Evolutionary conservation across 1,284 basidiomycete genomes (phyloP), one percentile per base, ranked within the genome.

Genomic region (Lentinus polychrous): DNA sequence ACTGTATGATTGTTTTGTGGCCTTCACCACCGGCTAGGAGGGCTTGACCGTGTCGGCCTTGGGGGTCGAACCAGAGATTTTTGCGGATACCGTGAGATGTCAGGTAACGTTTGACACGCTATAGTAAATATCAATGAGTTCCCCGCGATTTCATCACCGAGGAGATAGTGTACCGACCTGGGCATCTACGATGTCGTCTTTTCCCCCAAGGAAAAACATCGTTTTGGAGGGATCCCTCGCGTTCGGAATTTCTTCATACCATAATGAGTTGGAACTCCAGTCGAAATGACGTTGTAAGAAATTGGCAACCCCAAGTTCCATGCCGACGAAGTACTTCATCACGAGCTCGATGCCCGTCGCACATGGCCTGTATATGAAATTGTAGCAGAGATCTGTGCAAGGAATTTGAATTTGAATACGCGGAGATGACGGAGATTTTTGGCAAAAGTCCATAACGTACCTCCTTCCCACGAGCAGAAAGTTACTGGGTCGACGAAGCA

Each of bases 391-490:
- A 64, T 93, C 90, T 84, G 58, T 14, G 35, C 18, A 11, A 27
- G 20, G 24, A 31, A 11, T 33, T 31, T 10, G 10, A 27, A 10
- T 27, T 10, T 33, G 15, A 27, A 41, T 34, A 53, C 20, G 48
- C 24, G 35, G 27, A 31, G 31, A 18, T 17, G 24, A 38, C 8
- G 51, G 32, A 17, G 36, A 39, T 49, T 32, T 34, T 14, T 15
- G 22, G 39, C 34, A 27, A 24, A 45, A 32, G 20, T 14, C 11
- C 36, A 32, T 38, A 8, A 65, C 74, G 51, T 57, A 85, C 84
- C 83, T 48, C 90, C 90, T 73, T 93, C 90, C 91, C 91, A 94
- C 5, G 87, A 81, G 64, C 88, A 91, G 66, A 95, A 94, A 0
- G 81, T 81, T 27, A 89, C 86, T 5, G 93, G 91, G 60, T 96